Base-by-base conservation (phyloP, 1,139 yeast species). In the Geotrichum reessii region DNA sequence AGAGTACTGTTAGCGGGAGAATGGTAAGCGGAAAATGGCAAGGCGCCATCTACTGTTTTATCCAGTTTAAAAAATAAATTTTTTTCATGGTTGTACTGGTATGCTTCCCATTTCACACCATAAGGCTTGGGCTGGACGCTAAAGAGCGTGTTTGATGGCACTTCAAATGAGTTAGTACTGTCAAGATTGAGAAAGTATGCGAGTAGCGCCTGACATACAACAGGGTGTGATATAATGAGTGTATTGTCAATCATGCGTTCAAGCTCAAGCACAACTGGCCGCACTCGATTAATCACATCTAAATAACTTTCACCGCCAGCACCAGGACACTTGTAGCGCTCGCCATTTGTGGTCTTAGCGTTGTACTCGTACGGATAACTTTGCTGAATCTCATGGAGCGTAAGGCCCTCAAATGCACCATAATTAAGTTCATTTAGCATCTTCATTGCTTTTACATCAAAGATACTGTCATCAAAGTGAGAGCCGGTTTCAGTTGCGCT, bases 221-320 rank as follows among this genome's bases (percentile, higher is more conserved):
- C 97, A 51, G 98, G 80, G 70, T 93, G 99, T 2, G 95, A 86
- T 1, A 93, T 81, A 46, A 93, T 81, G 53, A 91, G 74, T 42
- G 89, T 82, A 71, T 91, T 95, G 67, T 91, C 96, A 17, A 90
- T 87, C 59, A 95, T 88, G 66, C 98, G 79, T 73, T 93, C 99
- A 56, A 93, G 81, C 71, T 93, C 98, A 11, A 92, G 90, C 63
- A 93, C 92, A 42, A 93, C 82, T 0, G 98, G 96, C 61, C 96
- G 79, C 61, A 93, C 78, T 62, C 98, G 80, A 63, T 92, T 89
- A 67, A 93, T 86, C 4, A 92, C 98, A 73, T 93, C 99, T 66
- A 92, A 75, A 67, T 92, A 92, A 0, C 96, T 87, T 73, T 92
- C 98, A 31, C 98, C 97, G n/a, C 97, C 97, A 58, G 89, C 88